Base-by-base conservation (phyloP, 768 basidiomycete species). In the Leucogyrophana mollusca region DNA sequence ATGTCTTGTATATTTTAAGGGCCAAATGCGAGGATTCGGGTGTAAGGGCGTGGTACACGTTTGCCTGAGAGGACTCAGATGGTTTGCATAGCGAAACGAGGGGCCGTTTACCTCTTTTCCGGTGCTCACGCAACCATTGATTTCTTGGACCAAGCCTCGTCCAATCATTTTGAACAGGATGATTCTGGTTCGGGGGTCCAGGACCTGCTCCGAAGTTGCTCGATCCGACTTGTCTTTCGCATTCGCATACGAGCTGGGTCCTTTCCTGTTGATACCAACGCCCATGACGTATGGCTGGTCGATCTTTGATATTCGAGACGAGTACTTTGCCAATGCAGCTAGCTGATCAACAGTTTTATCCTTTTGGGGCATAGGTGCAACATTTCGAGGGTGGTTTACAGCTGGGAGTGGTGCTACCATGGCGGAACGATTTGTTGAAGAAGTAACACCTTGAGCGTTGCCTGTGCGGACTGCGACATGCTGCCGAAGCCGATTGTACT, bases 1-100 rank as follows among this genome's bases (percentile, higher is more conserved):
- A 96, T 1, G 96, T 99, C 64, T 98, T 96, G 75, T 94, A 99
- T 49, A 99, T 93, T 66, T 99, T 99, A 49, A 98, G 78, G 0
- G 96, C 96, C 34, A 96, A 72, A 58, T 95, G 90, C 17, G 56
- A 52, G 4, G 59, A 61, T 3, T 69, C 66, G 0, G 79, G 73
- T 0, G 78, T 73, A 27, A 88, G 60, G 1, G 94, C 93, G 59
- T 97, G 94, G 63, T 99, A 99, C 10, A 99, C 96, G 57, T 98
- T 98, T 8, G 95, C 95, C 93, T 95, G 55, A 4, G 41, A 21
- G 30, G 44, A 54, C 8, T 46, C 25, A 43, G 41, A 17, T 37
- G 27, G 47, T 27, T 30, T 23, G 18, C 22, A 10, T 39, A 34
- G 30, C 48, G 41, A 20, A 7, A 23, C 20, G 34, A 18, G 11